phyloP scores from a whole-genome alignment of 371 early-diverging fungal genomes.

The Globomyces sp. region DNA sequence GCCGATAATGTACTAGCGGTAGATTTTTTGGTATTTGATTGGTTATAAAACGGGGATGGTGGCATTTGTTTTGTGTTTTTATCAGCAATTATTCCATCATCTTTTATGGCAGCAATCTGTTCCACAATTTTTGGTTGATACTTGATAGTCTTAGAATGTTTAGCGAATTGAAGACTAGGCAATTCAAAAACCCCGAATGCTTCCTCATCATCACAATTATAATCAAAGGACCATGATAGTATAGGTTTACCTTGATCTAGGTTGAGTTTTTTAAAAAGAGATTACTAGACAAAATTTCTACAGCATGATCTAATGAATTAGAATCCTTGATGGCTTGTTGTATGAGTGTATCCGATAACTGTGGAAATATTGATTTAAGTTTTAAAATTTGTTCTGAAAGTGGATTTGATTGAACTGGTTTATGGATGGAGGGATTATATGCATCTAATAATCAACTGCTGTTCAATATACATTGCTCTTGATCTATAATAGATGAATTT shows the following conservation, averaged over 20 bases:
- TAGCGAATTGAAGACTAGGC: too few relatives aligned
- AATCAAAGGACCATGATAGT: too few relatives aligned
- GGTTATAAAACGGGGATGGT: not conserved
- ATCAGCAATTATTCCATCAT: not conserved
- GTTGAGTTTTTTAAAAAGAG: too few relatives aligned
- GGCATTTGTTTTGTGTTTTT: not conserved
- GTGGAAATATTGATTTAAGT: constrained; percentile 2
- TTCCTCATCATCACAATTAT: too few relatives aligned
- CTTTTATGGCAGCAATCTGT: not conserved
- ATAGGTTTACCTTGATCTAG: too few relatives aligned
- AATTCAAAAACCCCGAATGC: too few relatives aligned
- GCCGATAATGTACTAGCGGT: too few relatives aligned
- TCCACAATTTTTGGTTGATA: too few relatives aligned
- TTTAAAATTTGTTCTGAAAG: not conserved
- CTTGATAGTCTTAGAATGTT: too few relatives aligned
- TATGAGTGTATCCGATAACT: constrained; percentile 1
- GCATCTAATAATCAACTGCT: not conserved
- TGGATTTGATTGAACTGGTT: not conserved
- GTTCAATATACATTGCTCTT: not conserved
- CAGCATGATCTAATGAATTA: too few relatives aligned
- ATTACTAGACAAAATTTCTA: too few relatives aligned
- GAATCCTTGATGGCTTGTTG: constrained; percentile 5
- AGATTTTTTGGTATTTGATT: not conserved
- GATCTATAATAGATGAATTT: not conserved
- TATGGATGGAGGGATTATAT: not conserved